phyloP scores from a whole-genome alignment of 495 filamentous ascomycete genomes.

The Durotheca rogersii region DNA sequence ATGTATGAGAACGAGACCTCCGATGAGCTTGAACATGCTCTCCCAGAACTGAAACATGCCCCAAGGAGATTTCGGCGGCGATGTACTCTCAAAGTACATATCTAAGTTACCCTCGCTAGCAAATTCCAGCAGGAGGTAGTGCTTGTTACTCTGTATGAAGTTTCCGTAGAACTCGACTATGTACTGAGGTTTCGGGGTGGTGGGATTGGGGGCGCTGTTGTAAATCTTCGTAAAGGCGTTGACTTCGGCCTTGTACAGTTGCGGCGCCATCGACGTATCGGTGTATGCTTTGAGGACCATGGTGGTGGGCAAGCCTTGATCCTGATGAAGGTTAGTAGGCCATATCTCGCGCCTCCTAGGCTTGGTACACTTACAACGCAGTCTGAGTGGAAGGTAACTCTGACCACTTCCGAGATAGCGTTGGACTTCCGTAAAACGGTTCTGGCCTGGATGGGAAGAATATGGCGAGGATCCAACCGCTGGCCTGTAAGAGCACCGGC shows the following conservation, averaged over 20 bases:
- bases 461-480: neutral
- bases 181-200: neutral
- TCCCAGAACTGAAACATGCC: constrained; percentile 1
- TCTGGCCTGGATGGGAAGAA: neutral
- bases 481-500: neutral
- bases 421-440: neutral
- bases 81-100: neutral
- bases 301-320: neutral
- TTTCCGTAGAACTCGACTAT: neutral
- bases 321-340: neutral
- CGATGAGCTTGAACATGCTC: neutral
- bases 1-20: neutral
- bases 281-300: neutral
- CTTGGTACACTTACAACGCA: constrained; percentile 1
- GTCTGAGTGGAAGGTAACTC: neutral
- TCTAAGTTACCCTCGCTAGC: neutral
- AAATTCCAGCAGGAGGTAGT: neutral
- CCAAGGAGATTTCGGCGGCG: neutral
- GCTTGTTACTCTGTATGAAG: neutral
- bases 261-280: neutral
- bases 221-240: constrained; percentile 3
- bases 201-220: neutral
- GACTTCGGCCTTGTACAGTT: neutral
- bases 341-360: too few relatives aligned
- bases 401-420: neutral